Percentiles rank a stretch among this genome's conserved stretches.
phyloP scores from a whole-genome alignment of 2,329 filamentous ascomycete species.

The Claviceps fusiformis region DNA sequence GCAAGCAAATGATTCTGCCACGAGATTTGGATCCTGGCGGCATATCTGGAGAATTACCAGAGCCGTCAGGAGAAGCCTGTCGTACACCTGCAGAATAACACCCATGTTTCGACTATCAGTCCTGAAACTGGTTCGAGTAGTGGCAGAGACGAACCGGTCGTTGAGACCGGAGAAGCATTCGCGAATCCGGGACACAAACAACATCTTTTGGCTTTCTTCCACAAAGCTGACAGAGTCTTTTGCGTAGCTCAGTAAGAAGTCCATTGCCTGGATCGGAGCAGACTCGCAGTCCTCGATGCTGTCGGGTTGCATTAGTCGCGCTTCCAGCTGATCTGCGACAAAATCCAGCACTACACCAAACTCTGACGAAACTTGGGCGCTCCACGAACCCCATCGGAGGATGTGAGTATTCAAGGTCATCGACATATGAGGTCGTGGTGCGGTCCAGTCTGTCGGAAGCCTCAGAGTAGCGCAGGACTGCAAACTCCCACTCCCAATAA shows the following conservation, averaged over 20 bases:
- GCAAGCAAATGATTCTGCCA: constrained; percentile 26
- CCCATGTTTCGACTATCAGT: constrained; percentile 1
- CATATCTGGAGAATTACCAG: constrained; percentile 30
- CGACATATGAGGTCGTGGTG: constrained; percentile 20
- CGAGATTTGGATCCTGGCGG: constrained; percentile 18
- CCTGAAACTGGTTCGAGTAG: constrained; percentile 6
- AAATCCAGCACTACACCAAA: constrained; percentile 48
- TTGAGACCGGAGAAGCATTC: constrained; percentile 30
- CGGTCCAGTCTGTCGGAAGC: constrained; percentile 9
- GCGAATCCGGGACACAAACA: constrained; percentile 29
- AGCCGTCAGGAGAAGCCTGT: constrained; percentile 19
- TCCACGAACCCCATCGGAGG: constrained; percentile 43
- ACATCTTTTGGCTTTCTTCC: constrained; percentile 19
- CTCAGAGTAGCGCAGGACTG: constrained; percentile 20
- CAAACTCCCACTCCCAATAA: constrained; percentile 38
- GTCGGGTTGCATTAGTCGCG: neutral
- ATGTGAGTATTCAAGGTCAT: constrained; percentile 34
- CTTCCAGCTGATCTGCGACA: constrained; percentile 33
- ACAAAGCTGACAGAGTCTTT: constrained; percentile 28
- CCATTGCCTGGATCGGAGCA: constrained; percentile 18
- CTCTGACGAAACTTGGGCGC: constrained; percentile 45
- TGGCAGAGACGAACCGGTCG: constrained; percentile 13
- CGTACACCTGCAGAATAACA: constrained; percentile 14
- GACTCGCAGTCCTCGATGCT: constrained; percentile 1
- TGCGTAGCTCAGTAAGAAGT: constrained; percentile 36